Conservation (phyloP, 2,329 filamentous ascomycete species). For the Talaromyces sp. region DNA sequence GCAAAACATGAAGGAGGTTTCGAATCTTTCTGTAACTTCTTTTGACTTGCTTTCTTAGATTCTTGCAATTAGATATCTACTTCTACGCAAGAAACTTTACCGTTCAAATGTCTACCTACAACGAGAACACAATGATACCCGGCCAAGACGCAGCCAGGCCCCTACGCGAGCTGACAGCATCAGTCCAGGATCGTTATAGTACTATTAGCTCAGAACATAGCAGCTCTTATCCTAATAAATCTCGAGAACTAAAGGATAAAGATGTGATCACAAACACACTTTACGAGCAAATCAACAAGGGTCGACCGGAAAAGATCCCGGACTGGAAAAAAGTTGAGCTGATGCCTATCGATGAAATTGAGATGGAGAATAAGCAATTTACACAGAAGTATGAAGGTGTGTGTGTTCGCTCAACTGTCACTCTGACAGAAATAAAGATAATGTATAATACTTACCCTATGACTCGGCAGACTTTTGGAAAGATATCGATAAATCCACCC, state of each 20-base stretch:
- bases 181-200: neutral
- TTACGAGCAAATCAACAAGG: neutral
- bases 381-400: slow-evolving; percentile 10
- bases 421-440: neutral
- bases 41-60: neutral
- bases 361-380: neutral
- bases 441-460: slow-evolving; percentile 1
- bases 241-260: neutral
- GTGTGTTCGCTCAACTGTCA: neutral
- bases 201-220: neutral
- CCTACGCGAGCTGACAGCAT: slow-evolving; percentile 8
- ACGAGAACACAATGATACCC: neutral
- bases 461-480: slow-evolving; percentile 10
- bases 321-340: slow-evolving; percentile 11
- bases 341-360: slow-evolving; percentile 4
- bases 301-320: neutral
- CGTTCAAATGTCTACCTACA: neutral
- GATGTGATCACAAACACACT: neutral
- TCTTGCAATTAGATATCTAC: neutral
- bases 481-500: slow-evolving; percentile 13
- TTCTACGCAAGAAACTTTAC: neutral
- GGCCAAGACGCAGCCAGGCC: slow-evolving; percentile 11
- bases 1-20: too few species aligned
- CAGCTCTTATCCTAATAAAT: neutral
- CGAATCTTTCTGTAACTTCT: neutral